A percentile compares a stretch with the other conserved stretches of the same genome.
Conservation (phyloP, 371 early-diverging fungal species). For the Blastocladiella emersonii region DNA sequence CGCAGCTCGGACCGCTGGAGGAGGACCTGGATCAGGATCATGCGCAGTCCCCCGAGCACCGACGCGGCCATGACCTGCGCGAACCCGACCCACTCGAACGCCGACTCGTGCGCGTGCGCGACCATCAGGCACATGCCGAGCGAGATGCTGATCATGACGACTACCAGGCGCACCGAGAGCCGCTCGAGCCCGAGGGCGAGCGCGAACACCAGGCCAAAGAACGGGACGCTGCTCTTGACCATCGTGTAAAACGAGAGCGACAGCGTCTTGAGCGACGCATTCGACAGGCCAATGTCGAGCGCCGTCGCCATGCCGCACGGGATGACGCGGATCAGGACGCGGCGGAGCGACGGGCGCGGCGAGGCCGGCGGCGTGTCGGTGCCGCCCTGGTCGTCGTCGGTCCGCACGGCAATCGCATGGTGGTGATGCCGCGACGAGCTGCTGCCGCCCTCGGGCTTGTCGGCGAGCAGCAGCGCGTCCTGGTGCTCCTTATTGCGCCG, state of each 20-base stretch:
- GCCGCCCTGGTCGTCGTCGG: not conserved
- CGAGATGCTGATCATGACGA: constrained; percentile 61
- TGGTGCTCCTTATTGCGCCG: too few species aligned
- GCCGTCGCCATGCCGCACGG: constrained; percentile 82
- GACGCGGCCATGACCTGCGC: constrained; percentile 53
- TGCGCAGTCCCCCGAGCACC: constrained; percentile 61
- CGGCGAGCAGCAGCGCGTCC: not conserved
- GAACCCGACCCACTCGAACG: constrained; percentile 14
- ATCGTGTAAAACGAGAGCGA: constrained; percentile 89
- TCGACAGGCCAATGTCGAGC: constrained; percentile 77
- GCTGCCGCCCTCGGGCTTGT: constrained; percentile 6
- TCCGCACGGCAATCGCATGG: constrained; percentile 13
- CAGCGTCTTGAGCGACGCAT: constrained; percentile 63
- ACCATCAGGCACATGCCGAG: constrained; percentile 75
- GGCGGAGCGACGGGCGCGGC: constrained; percentile 8
- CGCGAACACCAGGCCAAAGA: constrained; percentile 79
- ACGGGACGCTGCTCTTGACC: constrained; percentile 80
- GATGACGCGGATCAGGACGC: constrained; percentile 32
- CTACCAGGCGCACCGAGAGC: constrained; percentile 41
- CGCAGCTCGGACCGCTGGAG: constrained; percentile 45
- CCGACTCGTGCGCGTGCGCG: constrained; percentile 23
- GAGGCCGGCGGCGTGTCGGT: not conserved
- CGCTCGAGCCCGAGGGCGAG: constrained; percentile 74
- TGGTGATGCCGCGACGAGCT: too few species aligned
- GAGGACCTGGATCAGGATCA: constrained; percentile 73